A percentile compares a stretch with the other conserved stretches of the same genome.
Conservation (phyloP, 148 eudicot genomes). For the Talinum fruticosum region DNA sequence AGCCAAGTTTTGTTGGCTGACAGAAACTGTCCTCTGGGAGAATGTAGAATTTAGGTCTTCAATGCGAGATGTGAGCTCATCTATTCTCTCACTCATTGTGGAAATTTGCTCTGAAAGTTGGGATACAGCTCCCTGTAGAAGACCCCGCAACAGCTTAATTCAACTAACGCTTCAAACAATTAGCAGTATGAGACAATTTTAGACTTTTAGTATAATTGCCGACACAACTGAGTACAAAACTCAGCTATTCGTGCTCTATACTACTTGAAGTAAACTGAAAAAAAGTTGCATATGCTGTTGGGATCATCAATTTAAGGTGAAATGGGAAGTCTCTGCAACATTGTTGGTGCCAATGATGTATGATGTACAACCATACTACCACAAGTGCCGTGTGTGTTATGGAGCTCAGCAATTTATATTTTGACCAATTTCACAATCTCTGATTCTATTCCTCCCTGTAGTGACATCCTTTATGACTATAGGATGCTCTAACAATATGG, state of each 20-base stretch:
- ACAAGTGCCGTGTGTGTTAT: not conserved
- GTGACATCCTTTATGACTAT: not conserved
- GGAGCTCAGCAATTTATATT: not conserved
- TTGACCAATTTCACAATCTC: not conserved
- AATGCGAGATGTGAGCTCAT: conserved; percentile 80
- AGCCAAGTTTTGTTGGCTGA: conserved; percentile 78
- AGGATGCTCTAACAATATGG: not conserved
- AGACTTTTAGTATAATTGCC: not conserved
- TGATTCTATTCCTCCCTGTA: not conserved
- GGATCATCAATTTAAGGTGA: not conserved
- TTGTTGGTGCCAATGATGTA: not conserved
- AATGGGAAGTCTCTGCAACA: not conserved
- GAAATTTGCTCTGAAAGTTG: conserved; percentile 87
- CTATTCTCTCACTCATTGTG: conserved; percentile 87
- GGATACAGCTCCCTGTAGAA: conserved; percentile 63
- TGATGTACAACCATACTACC: not conserved
- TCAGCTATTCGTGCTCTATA: not conserved
- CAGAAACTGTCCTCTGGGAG: conserved; percentile 35
- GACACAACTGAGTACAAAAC: not conserved
- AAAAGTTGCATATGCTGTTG: not conserved
- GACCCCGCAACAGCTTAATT: not conserved
- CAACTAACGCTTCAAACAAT: not conserved
- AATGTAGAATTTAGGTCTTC: conserved; percentile 77
- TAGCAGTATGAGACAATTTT: not conserved
- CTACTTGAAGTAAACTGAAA: not conserved